Percentiles rank a stretch among this genome's conserved stretches.
These are phyloP conservation scores for Phaseolus lunatus DNA, from an alignment of 306 rosid species.

Conservation along the genomic window DNA sequence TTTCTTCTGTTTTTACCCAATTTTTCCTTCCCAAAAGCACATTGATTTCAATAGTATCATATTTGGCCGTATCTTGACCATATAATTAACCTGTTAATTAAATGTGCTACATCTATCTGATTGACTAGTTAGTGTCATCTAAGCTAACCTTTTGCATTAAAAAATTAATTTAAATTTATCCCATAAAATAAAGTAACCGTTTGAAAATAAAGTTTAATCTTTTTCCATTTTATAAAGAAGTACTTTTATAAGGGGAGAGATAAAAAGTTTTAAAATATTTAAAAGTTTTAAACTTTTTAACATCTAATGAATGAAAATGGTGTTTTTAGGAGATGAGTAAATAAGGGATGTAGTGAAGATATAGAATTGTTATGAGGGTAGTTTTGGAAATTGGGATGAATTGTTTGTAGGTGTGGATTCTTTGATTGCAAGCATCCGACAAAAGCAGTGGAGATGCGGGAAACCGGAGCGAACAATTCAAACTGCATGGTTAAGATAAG, in stretches of 20 bases:
- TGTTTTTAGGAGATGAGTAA: no score
- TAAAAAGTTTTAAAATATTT: no score
- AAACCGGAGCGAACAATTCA: slow-evolving; percentile 65
- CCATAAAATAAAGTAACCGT: no score
- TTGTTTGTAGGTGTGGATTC: slow-evolving; percentile 52
- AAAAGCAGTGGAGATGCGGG: slow-evolving; percentile 69
- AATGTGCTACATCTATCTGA: background rate
- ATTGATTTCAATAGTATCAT: background rate
- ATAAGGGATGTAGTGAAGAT: background rate
- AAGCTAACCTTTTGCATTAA: background rate
- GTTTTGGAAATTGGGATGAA: background rate
- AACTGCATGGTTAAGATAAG: slow-evolving; percentile 52
- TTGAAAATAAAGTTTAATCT: no score
- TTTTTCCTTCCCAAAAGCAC: background rate
- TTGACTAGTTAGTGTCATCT: background rate
- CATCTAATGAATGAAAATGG: no score
- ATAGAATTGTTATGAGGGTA: background rate
- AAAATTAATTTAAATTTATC: no score
- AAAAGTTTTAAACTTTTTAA: no score
- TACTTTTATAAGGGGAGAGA: no score
- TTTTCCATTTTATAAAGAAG: no score
- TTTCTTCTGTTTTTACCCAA: background rate
- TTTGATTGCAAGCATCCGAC: slow-evolving; percentile 72
- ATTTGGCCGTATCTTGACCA: slow-evolving; percentile 19
- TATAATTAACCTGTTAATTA: slow-evolving; percentile 7